Conservation (phyloP, 2,329 filamentous ascomycete genomes). For the Nemania abortiva region DNA sequence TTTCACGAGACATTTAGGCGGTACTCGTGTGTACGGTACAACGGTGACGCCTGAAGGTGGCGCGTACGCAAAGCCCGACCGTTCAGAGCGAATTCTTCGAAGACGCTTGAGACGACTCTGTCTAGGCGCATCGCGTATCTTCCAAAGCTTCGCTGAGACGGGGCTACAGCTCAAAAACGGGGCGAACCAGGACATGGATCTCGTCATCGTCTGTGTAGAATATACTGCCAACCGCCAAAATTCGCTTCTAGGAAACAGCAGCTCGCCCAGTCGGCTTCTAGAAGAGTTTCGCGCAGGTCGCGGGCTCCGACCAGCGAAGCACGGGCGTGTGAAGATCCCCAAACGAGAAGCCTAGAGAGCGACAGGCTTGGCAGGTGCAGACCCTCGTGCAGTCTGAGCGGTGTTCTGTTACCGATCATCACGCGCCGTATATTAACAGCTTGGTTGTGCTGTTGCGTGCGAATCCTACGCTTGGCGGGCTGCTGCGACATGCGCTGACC, state of each 20-base stretch:
- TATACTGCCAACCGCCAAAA: slow-evolving; percentile 45
- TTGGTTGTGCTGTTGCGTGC: slow-evolving; percentile 52
- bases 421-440: slow-evolving; percentile 51
- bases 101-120: slow-evolving; percentile 50
- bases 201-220: slow-evolving; percentile 33
- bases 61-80: slow-evolving; percentile 52
- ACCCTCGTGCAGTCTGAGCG: slow-evolving; percentile 51
- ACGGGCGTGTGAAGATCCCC: slow-evolving; percentile 53
- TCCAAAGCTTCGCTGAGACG: slow-evolving; percentile 50
- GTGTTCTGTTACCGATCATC: slow-evolving; percentile 48
- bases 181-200: slow-evolving; percentile 45
- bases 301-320: slow-evolving; percentile 52
- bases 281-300: slow-evolving; percentile 51
- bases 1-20: slow-evolving; percentile 50
- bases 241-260: slow-evolving; percentile 40
- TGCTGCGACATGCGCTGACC: slow-evolving; percentile 47
- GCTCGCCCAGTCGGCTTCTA: slow-evolving; percentile 50
- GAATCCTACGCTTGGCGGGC: slow-evolving; percentile 48
- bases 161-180: slow-evolving; percentile 50
- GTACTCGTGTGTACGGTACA: slow-evolving; percentile 49
- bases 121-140: slow-evolving; percentile 51
- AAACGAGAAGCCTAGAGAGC: slow-evolving; percentile 43
- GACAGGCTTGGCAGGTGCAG: slow-evolving; percentile 46
- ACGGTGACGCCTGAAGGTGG: slow-evolving; percentile 50
- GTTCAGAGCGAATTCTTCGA: slow-evolving; percentile 52